phyloP scores from a whole-genome alignment of 495 filamentous ascomycete species.

The Trypethelium eluteriae region DNA sequence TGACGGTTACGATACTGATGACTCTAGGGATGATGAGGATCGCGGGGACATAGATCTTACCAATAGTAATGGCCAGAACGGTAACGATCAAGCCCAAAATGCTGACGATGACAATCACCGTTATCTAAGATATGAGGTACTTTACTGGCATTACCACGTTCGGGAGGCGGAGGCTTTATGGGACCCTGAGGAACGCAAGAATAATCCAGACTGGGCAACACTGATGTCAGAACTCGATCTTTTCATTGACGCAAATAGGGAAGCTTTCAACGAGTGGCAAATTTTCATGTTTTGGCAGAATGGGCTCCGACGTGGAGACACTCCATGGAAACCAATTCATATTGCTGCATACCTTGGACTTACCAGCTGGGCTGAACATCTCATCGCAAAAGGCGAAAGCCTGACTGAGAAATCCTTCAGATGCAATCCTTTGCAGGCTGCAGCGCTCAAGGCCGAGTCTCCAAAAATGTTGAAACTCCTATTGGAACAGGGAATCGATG shows the following conservation, averaged over 20 bases:
- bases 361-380: constrained; percentile 7
- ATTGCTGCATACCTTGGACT: constrained; percentile 10
- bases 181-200: constrained; percentile 15
- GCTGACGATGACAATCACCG: not conserved
- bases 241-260: not conserved
- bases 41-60: constrained; percentile 3
- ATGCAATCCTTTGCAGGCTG: not conserved
- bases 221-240: constrained; percentile 20
- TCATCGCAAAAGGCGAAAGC: not conserved
- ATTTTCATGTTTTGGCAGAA: constrained; percentile 14
- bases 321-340: constrained; percentile 7
- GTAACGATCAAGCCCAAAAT: not conserved
- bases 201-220: constrained; percentile 17
- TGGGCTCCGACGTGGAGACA: not conserved
- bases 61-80: not conserved
- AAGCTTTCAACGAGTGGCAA: constrained; percentile 1
- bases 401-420: not conserved
- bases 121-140: constrained; percentile 14
- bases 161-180: constrained; percentile 19
- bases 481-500: not conserved
- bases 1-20: not conserved
- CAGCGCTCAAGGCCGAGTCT: constrained; percentile 9
- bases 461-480: constrained; percentile 14
- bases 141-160: constrained; percentile 17
- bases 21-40: constrained; percentile 16